Percentiles rank a stretch among this genome's conserved stretches.
Conservation (phyloP, 176 grass and related monocot genomes). For the Carex scoparia region DNA sequence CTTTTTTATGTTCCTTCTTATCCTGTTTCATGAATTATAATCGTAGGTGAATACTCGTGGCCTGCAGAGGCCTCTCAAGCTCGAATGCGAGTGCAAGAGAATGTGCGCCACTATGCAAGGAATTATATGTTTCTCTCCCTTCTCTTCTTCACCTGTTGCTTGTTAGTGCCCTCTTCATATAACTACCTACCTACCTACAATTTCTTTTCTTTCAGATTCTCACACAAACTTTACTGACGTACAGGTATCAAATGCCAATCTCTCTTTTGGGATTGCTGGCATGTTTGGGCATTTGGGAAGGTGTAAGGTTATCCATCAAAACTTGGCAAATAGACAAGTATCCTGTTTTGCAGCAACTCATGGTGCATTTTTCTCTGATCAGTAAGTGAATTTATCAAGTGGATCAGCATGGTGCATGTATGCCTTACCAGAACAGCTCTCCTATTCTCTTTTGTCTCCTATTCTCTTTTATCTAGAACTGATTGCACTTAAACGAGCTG, state of each 20-base stretch:
- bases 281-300: slow-evolving; percentile 66
- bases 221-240: neutral
- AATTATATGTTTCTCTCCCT: slow-evolving; percentile 70
- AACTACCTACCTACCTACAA: neutral
- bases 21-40: neutral
- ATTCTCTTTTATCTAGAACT: neutral
- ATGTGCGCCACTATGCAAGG: slow-evolving; percentile 71
- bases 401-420: neutral
- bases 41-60: slow-evolving; percentile 46
- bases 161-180: slow-evolving; percentile 30
- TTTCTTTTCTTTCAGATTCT: neutral
- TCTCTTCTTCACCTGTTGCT: slow-evolving; percentile 75
- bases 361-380: slow-evolving; percentile 37
- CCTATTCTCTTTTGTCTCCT: neutral
- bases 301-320: slow-evolving; percentile 48
- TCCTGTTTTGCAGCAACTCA: slow-evolving; percentile 43
- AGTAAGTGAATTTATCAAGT: slow-evolving; percentile 37
- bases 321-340: slow-evolving; percentile 39
- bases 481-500: neutral
- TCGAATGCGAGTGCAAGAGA: slow-evolving; percentile 84
- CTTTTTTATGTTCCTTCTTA: slow-evolving; percentile 7
- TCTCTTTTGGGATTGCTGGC: slow-evolving; percentile 59
- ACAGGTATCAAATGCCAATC: slow-evolving; percentile 79
- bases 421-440: neutral
- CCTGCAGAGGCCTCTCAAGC: slow-evolving; percentile 68